These are phyloP conservation scores for Ascochyta viciae-villosae DNA, from an alignment of 2,329 filamentous ascomycete species.

Conservation along the genomic window DNA sequence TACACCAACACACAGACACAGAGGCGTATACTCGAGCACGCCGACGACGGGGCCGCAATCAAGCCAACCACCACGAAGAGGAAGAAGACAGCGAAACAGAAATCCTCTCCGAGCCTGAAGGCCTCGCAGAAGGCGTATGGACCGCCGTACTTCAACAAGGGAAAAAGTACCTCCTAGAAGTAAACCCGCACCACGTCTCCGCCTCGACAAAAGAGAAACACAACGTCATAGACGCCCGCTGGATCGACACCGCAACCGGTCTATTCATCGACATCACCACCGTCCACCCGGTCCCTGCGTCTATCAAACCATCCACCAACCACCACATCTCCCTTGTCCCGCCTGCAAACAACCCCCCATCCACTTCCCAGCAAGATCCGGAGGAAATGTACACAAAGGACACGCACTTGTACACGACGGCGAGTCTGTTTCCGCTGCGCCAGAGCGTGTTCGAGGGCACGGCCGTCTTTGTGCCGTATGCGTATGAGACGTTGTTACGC, in stretches of 20 bases:
- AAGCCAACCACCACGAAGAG: too few relatives aligned
- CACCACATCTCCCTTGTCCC: conserved; percentile 5
- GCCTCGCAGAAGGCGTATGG: neutral
- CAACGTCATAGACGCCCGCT: conserved; percentile 67
- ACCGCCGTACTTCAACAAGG: conserved; percentile 23
- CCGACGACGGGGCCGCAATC: too few relatives aligned
- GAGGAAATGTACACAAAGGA: conserved; percentile 59
- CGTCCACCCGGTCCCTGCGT: conserved; percentile 55
- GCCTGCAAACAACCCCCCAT: neutral
- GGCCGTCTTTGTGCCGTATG: conserved; percentile 63
- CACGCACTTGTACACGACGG: conserved; percentile 60
- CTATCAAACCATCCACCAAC: neutral
- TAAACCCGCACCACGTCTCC: conserved; percentile 64
- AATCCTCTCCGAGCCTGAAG: neutral
- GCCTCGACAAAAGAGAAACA: conserved; percentile 53
- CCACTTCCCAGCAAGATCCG: neutral
- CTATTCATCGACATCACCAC: conserved; percentile 69
- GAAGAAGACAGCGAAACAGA: neutral
- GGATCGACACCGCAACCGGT: conserved; percentile 66
- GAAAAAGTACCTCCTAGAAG: conserved; percentile 62
- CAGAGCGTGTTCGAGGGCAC: conserved; percentile 62
- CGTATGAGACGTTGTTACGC: conserved; percentile 61
- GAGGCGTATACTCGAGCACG: too few relatives aligned
- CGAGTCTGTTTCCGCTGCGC: conserved; percentile 65
- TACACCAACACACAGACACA: neutral